These are phyloP conservation scores for Myotisia sp. DNA, from an alignment of 2,329 filamentous ascomycete species.

Conservation along the genomic window DNA sequence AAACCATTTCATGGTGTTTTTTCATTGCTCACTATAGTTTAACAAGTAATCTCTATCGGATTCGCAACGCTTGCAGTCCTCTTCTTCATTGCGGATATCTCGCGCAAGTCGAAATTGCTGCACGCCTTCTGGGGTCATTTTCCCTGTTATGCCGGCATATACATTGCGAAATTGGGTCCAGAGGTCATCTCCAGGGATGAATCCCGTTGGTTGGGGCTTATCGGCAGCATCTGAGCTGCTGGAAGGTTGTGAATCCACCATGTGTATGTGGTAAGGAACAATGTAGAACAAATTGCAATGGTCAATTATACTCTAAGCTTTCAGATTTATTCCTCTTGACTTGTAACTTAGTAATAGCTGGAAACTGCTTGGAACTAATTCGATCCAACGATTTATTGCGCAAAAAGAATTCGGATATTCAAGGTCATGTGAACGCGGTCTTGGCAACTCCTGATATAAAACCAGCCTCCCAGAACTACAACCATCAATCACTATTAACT, in stretches of 20 bases:
- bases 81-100: constrained; percentile 59
- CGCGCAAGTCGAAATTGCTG: constrained; percentile 65
- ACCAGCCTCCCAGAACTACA: too few species aligned
- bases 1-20: neutral
- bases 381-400: too few species aligned
- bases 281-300: too few species aligned
- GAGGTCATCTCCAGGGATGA: constrained; percentile 27
- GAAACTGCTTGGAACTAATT: too few species aligned
- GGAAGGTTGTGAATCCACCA: constrained; percentile 18
- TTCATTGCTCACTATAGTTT: constrained; percentile 47
- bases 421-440: too few species aligned
- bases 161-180: constrained; percentile 60
- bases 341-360: too few species aligned
- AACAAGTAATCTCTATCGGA: constrained; percentile 71
- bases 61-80: constrained; percentile 71
- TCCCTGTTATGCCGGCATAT: constrained; percentile 66
- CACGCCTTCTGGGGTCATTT: constrained; percentile 53
- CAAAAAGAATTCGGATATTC: too few species aligned
- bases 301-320: too few species aligned
- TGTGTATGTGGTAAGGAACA: too few species aligned
- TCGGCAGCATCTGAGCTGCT: constrained; percentile 11
- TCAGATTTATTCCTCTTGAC: too few species aligned
- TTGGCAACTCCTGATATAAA: too few species aligned
- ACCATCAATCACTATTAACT: too few species aligned
- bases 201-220: constrained; percentile 23